Percentiles rank a stretch among this genome's conserved stretches.
Evolutionary conservation across 306 rosid species (phyloP).

Genomic region (Trifolium subterraneum): DNA sequence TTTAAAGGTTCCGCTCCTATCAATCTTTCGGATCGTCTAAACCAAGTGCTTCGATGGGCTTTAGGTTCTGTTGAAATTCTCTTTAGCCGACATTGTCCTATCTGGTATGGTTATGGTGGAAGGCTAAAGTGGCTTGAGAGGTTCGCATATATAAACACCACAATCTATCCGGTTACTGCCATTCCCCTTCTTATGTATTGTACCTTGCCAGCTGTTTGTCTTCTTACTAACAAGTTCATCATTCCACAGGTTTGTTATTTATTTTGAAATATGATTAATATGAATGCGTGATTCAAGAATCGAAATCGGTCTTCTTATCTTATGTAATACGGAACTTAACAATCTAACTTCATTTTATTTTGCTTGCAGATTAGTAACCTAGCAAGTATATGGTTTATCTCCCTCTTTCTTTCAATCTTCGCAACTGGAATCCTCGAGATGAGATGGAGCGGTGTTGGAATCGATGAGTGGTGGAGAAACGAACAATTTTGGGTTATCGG

Average conservation of each 20-base stretch:
- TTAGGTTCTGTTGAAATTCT: conserved; percentile 97
- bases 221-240: conserved; percentile 94
- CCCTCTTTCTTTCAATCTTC: conserved; percentile 95
- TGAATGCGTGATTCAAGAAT: background rate
- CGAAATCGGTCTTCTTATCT: background rate
- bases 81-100: conserved; percentile 90
- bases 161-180: conserved; percentile 91
- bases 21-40: conserved; percentile 96
- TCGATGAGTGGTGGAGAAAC: conserved; percentile 99
- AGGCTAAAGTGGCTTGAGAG: conserved; percentile 96
- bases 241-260: conserved; percentile 86
- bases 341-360: conserved; percentile 21
- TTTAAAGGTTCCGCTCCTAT: conserved; percentile 99
- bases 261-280: background rate
- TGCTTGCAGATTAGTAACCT: conserved; percentile 89
- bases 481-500: conserved; percentile 99
- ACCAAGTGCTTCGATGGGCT: conserved; percentile 99
- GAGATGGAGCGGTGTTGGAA: conserved; percentile 99
- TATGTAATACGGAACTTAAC: background rate
- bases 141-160: conserved; percentile 93
- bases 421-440: conserved; percentile 97
- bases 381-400: conserved; percentile 94
- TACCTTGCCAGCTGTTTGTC: conserved; percentile 95
- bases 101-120: conserved; percentile 97
- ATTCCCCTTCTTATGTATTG: conserved; percentile 93